phyloP scores from a whole-genome alignment of 1,284 basidiomycete species.

The Golubevia pallescens region DNA sequence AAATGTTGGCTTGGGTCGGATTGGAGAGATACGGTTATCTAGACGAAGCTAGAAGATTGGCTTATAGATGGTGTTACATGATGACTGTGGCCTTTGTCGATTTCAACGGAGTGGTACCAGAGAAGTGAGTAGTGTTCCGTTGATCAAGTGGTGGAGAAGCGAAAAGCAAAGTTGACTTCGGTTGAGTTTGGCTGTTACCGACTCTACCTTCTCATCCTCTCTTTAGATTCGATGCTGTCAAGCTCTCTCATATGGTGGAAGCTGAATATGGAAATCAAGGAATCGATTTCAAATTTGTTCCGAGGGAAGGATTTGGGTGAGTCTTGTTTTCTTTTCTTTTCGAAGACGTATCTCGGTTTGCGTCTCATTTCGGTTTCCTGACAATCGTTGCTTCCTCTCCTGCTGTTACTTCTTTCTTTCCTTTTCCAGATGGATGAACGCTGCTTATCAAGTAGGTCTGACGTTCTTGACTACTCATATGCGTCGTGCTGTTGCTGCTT shows the following conservation, averaged over 20 bases:
- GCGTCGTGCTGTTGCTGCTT: constrained; percentile 89
- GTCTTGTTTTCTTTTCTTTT: constrained; percentile 67
- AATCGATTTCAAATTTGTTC: constrained; percentile 85
- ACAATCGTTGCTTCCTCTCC: too few species aligned
- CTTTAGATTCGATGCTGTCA: constrained; percentile 87
- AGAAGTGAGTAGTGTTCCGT: constrained; percentile 71
- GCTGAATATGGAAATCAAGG: constrained; percentile 99
- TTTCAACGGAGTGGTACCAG: constrained; percentile 95
- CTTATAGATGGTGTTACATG: constrained; percentile 98
- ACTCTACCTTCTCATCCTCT: constrained; percentile 15
- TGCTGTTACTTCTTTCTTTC: background rate
- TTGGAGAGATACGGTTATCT: constrained; percentile 93
- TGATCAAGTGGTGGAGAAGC: background rate
- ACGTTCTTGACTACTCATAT: constrained; percentile 92
- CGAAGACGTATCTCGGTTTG: too few species aligned
- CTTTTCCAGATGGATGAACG: constrained; percentile 65
- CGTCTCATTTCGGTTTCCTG: too few species aligned
- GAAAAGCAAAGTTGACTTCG: constrained; percentile 8
- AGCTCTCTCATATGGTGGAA: constrained; percentile 90
- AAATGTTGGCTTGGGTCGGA: constrained; percentile 96
- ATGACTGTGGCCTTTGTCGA: constrained; percentile 68
- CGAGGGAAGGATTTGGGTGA: constrained; percentile 96
- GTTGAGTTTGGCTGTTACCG: background rate
- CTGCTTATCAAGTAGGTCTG: constrained; percentile 90
- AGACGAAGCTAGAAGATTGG: constrained; percentile 88